Evolutionary conservation across 768 basidiomycete species (phyloP).

Genomic region (Albatrellus ellisii): DNA sequence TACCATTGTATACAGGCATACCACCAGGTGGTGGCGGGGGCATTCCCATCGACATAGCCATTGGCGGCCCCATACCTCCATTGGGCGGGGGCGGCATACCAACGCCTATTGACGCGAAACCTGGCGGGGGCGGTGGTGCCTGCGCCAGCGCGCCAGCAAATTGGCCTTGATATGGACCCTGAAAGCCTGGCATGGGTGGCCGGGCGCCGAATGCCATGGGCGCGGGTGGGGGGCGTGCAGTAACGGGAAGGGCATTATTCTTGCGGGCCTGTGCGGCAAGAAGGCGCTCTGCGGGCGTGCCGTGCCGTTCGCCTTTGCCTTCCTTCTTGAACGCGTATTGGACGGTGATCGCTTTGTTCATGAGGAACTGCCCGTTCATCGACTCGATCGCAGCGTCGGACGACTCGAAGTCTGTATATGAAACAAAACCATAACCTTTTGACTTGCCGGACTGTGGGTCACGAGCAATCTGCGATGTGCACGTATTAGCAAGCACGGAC

Average conservation of each 20-base stretch:
- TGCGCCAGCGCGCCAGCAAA: conserved; percentile 77
- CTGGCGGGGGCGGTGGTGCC: conserved; percentile 61
- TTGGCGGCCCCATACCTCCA: not conserved
- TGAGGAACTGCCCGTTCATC: conserved; percentile 95
- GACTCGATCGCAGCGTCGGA: conserved; percentile 93
- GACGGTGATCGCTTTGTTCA: conserved; percentile 96
- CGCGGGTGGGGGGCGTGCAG: conserved; percentile 61
- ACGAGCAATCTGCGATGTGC: conserved; percentile 67
- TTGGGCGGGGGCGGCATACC: not conserved
- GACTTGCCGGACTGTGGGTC: conserved; percentile 76
- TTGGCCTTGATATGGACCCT: conserved; percentile 80
- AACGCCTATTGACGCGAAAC: conserved; percentile 56
- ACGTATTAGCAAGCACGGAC: conserved; percentile 1
- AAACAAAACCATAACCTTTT: conserved; percentile 96
- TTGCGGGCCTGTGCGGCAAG: conserved; percentile 92
- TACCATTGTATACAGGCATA: conserved; percentile 33
- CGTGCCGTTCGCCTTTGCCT: conserved; percentile 95
- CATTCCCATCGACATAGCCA: conserved; percentile 29
- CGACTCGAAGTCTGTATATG: conserved; percentile 95
- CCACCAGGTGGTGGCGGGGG: conserved; percentile 20
- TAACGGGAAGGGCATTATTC: conserved; percentile 80
- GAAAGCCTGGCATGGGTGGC: conserved; percentile 57
- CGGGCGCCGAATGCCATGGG: conserved; percentile 59
- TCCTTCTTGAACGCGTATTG: conserved; percentile 99
- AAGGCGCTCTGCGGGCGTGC: conserved; percentile 91